Evolutionary conservation across 805 yeast genomes (phyloP).

Genomic region (Kuraishia hungarica): DNA sequence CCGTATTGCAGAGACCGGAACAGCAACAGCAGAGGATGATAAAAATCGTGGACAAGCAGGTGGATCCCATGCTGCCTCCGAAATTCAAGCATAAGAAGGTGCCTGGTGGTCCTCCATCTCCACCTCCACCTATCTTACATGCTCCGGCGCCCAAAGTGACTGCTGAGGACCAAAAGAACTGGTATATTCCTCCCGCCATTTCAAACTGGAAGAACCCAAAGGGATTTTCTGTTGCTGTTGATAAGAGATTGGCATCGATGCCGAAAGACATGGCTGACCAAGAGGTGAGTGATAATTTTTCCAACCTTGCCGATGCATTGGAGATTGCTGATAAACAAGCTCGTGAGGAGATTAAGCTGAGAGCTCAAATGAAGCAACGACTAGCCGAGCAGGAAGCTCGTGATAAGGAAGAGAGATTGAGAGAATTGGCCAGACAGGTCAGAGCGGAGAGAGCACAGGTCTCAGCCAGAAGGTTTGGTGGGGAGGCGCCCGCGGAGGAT

Average conservation of each 20-base stretch:
- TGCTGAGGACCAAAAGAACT: slow-evolving; percentile 64
- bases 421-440: slow-evolving; percentile 40
- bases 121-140: slow-evolving; percentile 57
- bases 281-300: slow-evolving; percentile 48
- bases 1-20: slow-evolving; percentile 19
- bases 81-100: slow-evolving; percentile 65
- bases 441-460: slow-evolving; percentile 23
- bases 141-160: slow-evolving; percentile 47
- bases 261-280: slow-evolving; percentile 29
- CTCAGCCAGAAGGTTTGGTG: slow-evolving; percentile 4
- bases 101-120: slow-evolving; percentile 59
- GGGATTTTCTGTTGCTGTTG: slow-evolving; percentile 77
- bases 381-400: slow-evolving; percentile 39
- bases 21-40: slow-evolving; percentile 35
- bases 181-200: slow-evolving; percentile 87
- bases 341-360: slow-evolving; percentile 42
- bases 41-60: slow-evolving; percentile 55
- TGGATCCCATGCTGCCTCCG: slow-evolving; percentile 85
- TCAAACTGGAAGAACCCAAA: slow-evolving; percentile 95
- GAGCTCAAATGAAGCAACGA: slow-evolving; percentile 39
- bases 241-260: slow-evolving; percentile 61
- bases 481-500: too few species aligned
- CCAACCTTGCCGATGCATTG: slow-evolving; percentile 61
- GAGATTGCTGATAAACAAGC: slow-evolving; percentile 58
- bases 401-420: slow-evolving; percentile 42